Percentiles rank a stretch among this genome's conserved stretches.
phyloP scores from a whole-genome alignment of 1,139 yeast genomes.

The Magnusiomyces ingens region DNA sequence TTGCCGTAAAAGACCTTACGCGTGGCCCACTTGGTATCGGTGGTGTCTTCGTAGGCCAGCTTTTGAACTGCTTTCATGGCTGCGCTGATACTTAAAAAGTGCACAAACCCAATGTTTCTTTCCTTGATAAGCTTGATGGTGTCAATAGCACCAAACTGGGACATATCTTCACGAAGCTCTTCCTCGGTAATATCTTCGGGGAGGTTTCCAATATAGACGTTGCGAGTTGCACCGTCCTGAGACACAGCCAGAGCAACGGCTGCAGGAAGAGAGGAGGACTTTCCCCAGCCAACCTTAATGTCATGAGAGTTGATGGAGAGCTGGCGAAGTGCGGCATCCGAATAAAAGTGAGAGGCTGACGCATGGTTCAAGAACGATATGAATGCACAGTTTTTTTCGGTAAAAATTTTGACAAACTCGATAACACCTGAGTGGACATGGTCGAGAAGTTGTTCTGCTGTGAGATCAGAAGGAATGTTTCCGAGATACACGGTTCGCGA shows the following conservation, averaged over 20 bases:
- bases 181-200: constrained; percentile 53
- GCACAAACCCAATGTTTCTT: constrained; percentile 72
- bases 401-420: constrained; percentile 54
- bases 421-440: constrained; percentile 89
- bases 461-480: constrained; percentile 74
- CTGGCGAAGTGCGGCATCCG: constrained; percentile 44
- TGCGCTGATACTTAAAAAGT: constrained; percentile 71
- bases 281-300: constrained; percentile 60
- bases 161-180: constrained; percentile 57
- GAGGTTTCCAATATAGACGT: constrained; percentile 76
- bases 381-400: constrained; percentile 45
- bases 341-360: constrained; percentile 43
- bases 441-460: constrained; percentile 75
- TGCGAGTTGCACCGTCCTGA: constrained; percentile 85
- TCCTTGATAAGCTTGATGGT: constrained; percentile 66
- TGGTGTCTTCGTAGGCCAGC: constrained; percentile 43
- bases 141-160: constrained; percentile 75
- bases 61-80: constrained; percentile 76
- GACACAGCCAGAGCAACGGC: constrained; percentile 70
- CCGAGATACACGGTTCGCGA: constrained; percentile 84
- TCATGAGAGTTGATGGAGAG: constrained; percentile 41
- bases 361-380: constrained; percentile 41
- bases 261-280: constrained; percentile 57
- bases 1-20: constrained; percentile 78
- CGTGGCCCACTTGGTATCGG: constrained; percentile 43